These are phyloP conservation scores for Mortierella sp. DNA, from an alignment of 371 early-diverging fungal species.

Conservation along the genomic window DNA sequence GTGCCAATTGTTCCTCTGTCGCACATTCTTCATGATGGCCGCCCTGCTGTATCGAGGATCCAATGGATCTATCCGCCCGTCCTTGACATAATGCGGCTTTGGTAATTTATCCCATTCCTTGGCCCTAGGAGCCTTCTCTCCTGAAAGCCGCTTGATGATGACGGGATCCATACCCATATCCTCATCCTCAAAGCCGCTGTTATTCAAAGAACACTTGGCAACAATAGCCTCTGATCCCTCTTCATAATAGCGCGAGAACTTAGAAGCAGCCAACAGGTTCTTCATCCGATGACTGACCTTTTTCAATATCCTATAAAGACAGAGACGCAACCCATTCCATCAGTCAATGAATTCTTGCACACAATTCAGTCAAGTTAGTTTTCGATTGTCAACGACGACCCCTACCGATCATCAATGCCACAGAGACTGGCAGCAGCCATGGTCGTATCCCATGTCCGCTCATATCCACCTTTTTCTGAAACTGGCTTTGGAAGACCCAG, in stretches of 20 bases:
- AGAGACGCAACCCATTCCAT: neutral
- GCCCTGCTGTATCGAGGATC: constrained; percentile 15
- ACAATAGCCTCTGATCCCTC: neutral
- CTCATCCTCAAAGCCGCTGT: too few relatives aligned
- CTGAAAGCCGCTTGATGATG: too few relatives aligned
- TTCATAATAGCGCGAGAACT: constrained; percentile 17
- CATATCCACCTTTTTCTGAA: constrained; percentile 8
- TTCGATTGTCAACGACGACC: neutral
- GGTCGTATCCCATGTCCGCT: constrained; percentile 42
- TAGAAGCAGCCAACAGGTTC: constrained; percentile 16
- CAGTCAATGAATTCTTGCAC: too few relatives aligned
- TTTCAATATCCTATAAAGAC: constrained; percentile 31
- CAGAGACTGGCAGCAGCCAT: constrained; percentile 37
- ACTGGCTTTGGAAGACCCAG: constrained; percentile 14
- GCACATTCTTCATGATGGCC: neutral
- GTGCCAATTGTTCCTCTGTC: neutral
- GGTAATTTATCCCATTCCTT: neutral
- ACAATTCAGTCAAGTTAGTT: neutral
- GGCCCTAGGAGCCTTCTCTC: neutral
- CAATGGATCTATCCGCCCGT: constrained; percentile 19
- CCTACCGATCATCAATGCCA: constrained; percentile 49
- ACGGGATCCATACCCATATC: too few relatives aligned
- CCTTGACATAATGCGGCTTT: constrained; percentile 5
- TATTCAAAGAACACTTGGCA: neutral
- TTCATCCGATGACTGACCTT: constrained; percentile 38